Percentiles rank a stretch among this genome's conserved stretches.
phyloP scores from a whole-genome alignment of 108 stramenopile genomes.

The Cyclotella atomus region DNA sequence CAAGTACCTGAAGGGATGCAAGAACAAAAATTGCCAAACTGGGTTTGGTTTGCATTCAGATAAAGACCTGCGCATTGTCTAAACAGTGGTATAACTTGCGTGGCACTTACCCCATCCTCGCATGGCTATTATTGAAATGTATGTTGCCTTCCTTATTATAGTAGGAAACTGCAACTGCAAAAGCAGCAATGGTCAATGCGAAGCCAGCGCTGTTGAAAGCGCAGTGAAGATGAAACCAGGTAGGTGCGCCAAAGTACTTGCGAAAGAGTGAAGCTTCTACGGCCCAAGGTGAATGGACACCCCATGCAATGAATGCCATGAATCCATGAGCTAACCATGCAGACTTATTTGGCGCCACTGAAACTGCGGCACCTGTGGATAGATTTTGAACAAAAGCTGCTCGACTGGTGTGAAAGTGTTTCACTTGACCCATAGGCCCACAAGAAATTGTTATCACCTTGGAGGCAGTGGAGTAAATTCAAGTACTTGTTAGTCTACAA shows the following conservation, averaged over 20 bases:
- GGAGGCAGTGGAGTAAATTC: too few species aligned
- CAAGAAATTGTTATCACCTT: conserved; percentile 59
- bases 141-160: conserved; percentile 13
- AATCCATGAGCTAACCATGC: conserved; percentile 72
- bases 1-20: conserved; percentile 39
- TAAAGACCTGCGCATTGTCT: too few species aligned
- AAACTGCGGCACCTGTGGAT: conserved; percentile 12
- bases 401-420: conserved; percentile 23
- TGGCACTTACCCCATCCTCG: too few species aligned
- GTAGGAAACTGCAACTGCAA: conserved; percentile 37
- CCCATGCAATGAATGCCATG: conserved; percentile 70
- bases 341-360: conserved; percentile 3
- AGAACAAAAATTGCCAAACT: conserved; percentile 50
- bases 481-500: too few species aligned
- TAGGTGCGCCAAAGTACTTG: conserved; percentile 6
- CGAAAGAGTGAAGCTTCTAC: conserved; percentile 61
- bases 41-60: too few species aligned
- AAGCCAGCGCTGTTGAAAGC: conserved; percentile 27
- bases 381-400: conserved; percentile 16
- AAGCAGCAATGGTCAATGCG: conserved; percentile 26
- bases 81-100: too few species aligned
- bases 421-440: conserved; percentile 55
- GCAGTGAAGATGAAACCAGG: conserved; percentile 47
- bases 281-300: conserved; percentile 63
- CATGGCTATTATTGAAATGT: conserved; percentile 36